Base-by-base conservation (phyloP, 2,329 filamentous ascomycete genomes). In the Colletotrichum sp. region DNA sequence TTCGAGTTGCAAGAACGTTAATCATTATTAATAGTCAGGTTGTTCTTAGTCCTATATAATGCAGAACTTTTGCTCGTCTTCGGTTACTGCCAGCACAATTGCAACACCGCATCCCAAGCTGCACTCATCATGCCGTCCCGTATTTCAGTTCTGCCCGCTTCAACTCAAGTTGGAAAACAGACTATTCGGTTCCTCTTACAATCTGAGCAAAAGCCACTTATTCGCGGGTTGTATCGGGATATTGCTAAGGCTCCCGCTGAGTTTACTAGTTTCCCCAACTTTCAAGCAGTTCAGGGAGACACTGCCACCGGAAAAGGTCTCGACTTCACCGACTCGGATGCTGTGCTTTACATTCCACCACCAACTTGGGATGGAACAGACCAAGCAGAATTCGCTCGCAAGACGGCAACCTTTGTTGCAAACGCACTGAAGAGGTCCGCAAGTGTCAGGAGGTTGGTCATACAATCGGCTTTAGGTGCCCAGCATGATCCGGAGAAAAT, bases 271-370 rank as follows among this genome's bases (percentile, higher is more conserved):
- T 39, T 81, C 30, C 55, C 79, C 22, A 80, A 79, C 22, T 85
- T 85, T 16, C 66, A 80, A 22, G 82, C 82, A 1, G 73, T 77
- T 5, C 76, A 80, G 22, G 83, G 82, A n/a, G 82, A 85, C 22
- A 79, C 84, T 2, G 76, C 69, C 12, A 69, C 77, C 1, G 81
- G 78, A 0, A 44, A 25, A 0, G 77, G 77, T 1, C 78, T 84
- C 9, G 78, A 84, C 67, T 84, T 85, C 52, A 57, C 68, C 15
- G 65, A 59, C 27, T 82, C 82, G 6, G 78, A 83, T 39, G 82
- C 80, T 2, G 80, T 85, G 19, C 79, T 85, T 63, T 85, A 84
- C 61, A 74, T 84, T 36, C 82, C 83, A 0, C 83, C 83, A 0
- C 82, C 82, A 6, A 80, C 75, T 6, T 81, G 77, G 9, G 80